Evolutionary conservation across 805 yeast genomes (phyloP).

Genomic region (Cyberlindnera saturnus): DNA sequence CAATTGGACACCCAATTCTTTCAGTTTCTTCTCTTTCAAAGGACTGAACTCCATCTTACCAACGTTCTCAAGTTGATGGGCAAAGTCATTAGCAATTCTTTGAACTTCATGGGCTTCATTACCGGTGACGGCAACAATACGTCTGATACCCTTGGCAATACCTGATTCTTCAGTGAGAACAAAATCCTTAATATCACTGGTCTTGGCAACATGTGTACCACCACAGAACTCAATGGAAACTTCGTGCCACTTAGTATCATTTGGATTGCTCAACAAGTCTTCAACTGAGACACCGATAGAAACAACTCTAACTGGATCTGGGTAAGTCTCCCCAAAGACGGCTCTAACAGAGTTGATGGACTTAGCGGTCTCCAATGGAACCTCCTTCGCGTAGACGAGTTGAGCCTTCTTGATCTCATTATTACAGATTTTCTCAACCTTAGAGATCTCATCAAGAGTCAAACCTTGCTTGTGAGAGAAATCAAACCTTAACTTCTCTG

Average conservation of each 20-base stretch:
- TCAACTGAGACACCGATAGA: conserved; percentile 90
- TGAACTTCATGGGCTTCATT: conserved; percentile 87
- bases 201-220: conserved; percentile 93
- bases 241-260: conserved; percentile 66
- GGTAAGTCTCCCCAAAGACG: conserved; percentile 97
- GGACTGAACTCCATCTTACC: conserved; percentile 65
- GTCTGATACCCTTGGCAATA: conserved; percentile 97
- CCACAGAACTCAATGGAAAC: conserved; percentile 96
- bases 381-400: conserved; percentile 78
- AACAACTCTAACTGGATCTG: conserved; percentile 98
- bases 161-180: conserved; percentile 92
- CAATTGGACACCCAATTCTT: conserved; percentile 77
- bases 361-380: conserved; percentile 65
- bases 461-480: conserved; percentile 90
- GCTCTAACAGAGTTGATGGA: conserved; percentile 86
- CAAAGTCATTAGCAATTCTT: conserved; percentile 71
- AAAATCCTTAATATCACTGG: conserved; percentile 88
- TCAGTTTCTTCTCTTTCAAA: conserved; percentile 73
- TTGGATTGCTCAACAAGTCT: conserved; percentile 67
- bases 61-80: conserved; percentile 50
- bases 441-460: conserved; percentile 58
- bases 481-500: conserved; percentile 93
- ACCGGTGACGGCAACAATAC: conserved; percentile 97
- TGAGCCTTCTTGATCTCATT: conserved; percentile 64
- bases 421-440: conserved; percentile 72